Base-by-base conservation (phyloP, 305 asterid species). In the Galium porrigens region DNA sequence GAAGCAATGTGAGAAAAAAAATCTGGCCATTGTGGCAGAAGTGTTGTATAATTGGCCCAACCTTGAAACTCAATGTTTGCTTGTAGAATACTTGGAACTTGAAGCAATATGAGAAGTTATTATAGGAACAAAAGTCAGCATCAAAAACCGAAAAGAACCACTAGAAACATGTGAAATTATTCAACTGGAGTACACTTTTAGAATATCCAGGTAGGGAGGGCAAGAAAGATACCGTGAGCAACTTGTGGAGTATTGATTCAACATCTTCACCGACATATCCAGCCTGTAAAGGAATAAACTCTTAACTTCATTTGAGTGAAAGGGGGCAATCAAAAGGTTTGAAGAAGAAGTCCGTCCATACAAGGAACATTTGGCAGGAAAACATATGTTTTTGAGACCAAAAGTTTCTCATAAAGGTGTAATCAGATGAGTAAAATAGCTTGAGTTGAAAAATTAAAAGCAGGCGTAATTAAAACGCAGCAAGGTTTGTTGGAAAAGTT, bases 201-300 rank as follows among this genome's bases (percentile, higher is more conserved):
- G 61, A 2, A 58, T n/a, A 14, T 52, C 61, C n/a, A 68, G 29
- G 41, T 15, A 58, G 39, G 57, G 56, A 64, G 65, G 66, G 68
- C 42, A 66, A 52, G 58, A 72, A 46, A 44, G 59, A 60, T 82
- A 90, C 97, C 78, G 74, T 74, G 68, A 90, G 95, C 70, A 90
- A 74, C 77, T 90, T 90, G 85, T 87, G 78, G 80, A 90, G 75
- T 83, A 90, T 90, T 68, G 97, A 87, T 83, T 87, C 97, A 60
- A 90, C 97, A 70, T 90, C 97, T 85, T 90, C 97, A 52, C 97
- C 97, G 65, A 90, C 97, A 64, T 90, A 90, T 70, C 97, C 97
- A 77, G 97, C 97, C 97, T 90, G 94, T 76, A 77, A 75, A 58
- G 79, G 56, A 63, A 66, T 51, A 72, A 64, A 59, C 58, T 11